Evolutionary conservation across 352 stramenopile species (phyloP), one percentile per base, ranked within the genome.

Genomic region (Phytophthora aleatoria): DNA sequence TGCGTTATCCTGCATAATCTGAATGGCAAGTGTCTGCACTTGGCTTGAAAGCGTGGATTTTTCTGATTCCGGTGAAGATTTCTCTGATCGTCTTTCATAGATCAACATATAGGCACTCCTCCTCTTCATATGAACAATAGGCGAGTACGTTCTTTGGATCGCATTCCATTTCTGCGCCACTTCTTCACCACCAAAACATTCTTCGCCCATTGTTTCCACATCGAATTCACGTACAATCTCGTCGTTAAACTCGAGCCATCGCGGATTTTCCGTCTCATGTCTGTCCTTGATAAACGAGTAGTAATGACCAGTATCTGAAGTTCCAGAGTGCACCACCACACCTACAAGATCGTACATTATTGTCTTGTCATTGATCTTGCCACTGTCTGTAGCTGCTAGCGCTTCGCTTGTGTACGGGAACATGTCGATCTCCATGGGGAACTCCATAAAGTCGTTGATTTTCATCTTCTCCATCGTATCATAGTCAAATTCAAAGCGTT

Each of bases 161-260:
- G 70, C 48, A 53, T 88, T 77, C 83, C 84, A 91, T 49, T 77
- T 74, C 50, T 84, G 68, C 28, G 70, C 69, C 27, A 86, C 63
- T 66, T 97, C 89, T 44, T 96, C 82, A 5, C 94, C 93, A 4
- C 94, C 94, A 71, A 97, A 98, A 59, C 90, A 97, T 61, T 97
- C 89, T 5, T 84, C 81, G 3, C 60, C 72, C 53, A 98, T 83
- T 15, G 83, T 82, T 2, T 81, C 64, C 0, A 77, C 56, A 38
- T 97, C 76, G 51, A 98, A 98, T 0, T 78, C 65, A 15, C 81
- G 77, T 1, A 98, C 91, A 16, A 84, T 66, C 44, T 94, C 85
- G 67, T 98, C 94, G 64, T 98, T 98, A 69, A 97, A 98, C 58
- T 97, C 89, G 8, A 96, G 77, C 94, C 94, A 98, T 12, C 60